These are phyloP conservation scores for Meyerozyma athensensis DNA, from an alignment of 1,139 yeast species.

Conservation along the genomic window DNA sequence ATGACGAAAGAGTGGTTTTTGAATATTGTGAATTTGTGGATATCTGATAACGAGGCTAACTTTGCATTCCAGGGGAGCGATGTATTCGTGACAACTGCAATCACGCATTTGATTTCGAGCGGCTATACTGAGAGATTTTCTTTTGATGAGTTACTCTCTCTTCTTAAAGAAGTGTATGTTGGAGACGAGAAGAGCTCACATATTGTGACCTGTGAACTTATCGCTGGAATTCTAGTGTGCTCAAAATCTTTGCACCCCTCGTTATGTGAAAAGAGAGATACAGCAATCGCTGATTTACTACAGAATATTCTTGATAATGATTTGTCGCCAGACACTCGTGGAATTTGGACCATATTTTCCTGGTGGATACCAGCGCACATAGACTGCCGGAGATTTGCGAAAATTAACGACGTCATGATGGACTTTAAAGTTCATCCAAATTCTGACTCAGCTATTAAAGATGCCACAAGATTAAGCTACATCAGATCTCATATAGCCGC, in stretches of 20 bases:
- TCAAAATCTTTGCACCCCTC: slow-evolving; percentile 32
- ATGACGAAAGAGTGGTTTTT: slow-evolving; percentile 58
- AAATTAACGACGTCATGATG: slow-evolving; percentile 43
- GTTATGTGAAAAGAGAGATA: slow-evolving; percentile 37
- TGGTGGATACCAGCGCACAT: slow-evolving; percentile 69
- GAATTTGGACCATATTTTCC: slow-evolving; percentile 73
- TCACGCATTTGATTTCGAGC: slow-evolving; percentile 43
- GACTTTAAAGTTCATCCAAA: slow-evolving; percentile 45
- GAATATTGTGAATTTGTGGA: slow-evolving; percentile 48
- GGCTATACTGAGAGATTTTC: slow-evolving; percentile 30
- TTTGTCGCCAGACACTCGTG: slow-evolving; percentile 70
- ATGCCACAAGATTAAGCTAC: slow-evolving; percentile 59
- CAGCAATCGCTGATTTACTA: slow-evolving; percentile 41
- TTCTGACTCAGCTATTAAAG: slow-evolving; percentile 63
- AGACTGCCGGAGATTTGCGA: slow-evolving; percentile 65
- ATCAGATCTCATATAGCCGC: slow-evolving; percentile 52
- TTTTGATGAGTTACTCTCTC: slow-evolving; percentile 44
- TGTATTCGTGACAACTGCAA: slow-evolving; percentile 46
- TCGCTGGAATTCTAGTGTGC: slow-evolving; percentile 53
- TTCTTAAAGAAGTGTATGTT: slow-evolving; percentile 49
- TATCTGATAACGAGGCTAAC: slow-evolving; percentile 61
- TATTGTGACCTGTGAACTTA: slow-evolving; percentile 56
- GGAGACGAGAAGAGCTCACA: slow-evolving; percentile 63
- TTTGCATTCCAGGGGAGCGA: slow-evolving; percentile 60
- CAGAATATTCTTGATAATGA: slow-evolving; percentile 48